Base-by-base conservation (phyloP, 352 stramenopile genomes). In the Globisporangium spiculum region DNA sequence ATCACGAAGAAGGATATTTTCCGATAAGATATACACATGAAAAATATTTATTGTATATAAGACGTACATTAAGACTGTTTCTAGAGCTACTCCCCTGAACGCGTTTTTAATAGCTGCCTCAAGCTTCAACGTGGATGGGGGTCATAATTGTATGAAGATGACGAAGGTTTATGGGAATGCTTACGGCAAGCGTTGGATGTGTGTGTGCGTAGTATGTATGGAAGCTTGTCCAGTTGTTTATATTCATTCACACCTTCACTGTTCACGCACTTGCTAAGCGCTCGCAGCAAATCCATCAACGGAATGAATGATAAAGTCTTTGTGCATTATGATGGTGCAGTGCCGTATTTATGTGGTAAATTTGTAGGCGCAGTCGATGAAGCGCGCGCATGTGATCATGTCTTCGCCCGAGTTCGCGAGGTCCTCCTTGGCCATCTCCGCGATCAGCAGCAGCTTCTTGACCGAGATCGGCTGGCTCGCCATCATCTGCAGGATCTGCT, bases 381-480 rank as follows among this genome's bases (percentile, higher is more conserved):
- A 91, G 60, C 86, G 84, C 52, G 83, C 73, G 67, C 81, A 88
- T 22, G 88, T 89, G 60, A 95, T 91, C 65, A 77, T 80, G 66
- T 77, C 82, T 27, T 91, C 83, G 66, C 80, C 80, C 30, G 82
- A 90, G 57, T 80, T 76, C 18, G 69, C 74, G 16, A 93, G 75
- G 67, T 95, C 84, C 57, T 97, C 95, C 68, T 97, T 96, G 52
- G 97, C 97, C 96, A 99, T 99, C 83, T 99, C 97, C 30, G 94
- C 86, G 56, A 99, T 95, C 75, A 98, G 91, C 48, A 99, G 73
- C 38, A 99, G 81, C 72, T 98, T 97, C 82, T 99, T 99, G 75
- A 99, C 97, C 55, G 97, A 97, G 73, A 99, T 99, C 4, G 97
- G 96, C 58, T 98, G 96, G 60, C 80, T 83, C 18, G 82, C 79